Evolutionary conservation across 805 yeast species (phyloP).

Genomic region (Lachancea meyersii): DNA sequence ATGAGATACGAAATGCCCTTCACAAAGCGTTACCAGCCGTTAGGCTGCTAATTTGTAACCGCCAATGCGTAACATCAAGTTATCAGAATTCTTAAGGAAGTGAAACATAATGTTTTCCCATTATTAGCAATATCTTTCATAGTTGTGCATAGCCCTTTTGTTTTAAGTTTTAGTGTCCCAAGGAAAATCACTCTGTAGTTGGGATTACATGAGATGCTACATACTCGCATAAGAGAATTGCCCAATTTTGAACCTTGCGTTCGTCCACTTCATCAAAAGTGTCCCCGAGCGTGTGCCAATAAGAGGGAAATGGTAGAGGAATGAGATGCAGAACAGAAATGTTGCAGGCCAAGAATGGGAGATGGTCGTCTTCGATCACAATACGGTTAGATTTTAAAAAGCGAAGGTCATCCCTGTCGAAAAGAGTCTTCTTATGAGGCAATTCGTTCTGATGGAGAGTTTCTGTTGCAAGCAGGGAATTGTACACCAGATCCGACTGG

Average conservation of each 20-base stretch:
- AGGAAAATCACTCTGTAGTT: background rate
- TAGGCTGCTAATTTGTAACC: too few relatives aligned
- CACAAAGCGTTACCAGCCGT: too few relatives aligned
- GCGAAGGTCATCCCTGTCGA: conserved; percentile 14
- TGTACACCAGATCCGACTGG: conserved; percentile 36
- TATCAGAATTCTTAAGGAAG: too few relatives aligned
- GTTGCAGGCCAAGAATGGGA: conserved; percentile 43
- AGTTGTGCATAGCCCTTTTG: too few relatives aligned
- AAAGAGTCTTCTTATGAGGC: background rate
- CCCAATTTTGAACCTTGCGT: conserved; percentile 42
- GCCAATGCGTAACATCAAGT: too few relatives aligned
- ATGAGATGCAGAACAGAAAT: conserved; percentile 47
- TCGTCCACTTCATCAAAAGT: conserved; percentile 39
- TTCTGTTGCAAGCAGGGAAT: conserved; percentile 26
- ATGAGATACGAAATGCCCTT: too few relatives aligned
- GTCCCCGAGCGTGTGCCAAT: conserved; percentile 50
- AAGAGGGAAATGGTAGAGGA: conserved; percentile 45
- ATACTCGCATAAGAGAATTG: conserved; percentile 37
- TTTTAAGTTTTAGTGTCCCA: too few relatives aligned
- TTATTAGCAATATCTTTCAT: too few relatives aligned
- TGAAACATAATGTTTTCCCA: too few relatives aligned
- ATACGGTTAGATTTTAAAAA: conserved; percentile 10
- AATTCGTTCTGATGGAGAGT: background rate
- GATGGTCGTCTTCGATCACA: conserved; percentile 44
- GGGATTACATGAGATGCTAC: background rate